Evolutionary conservation across 176 grass and related monocot genomes (phyloP), one percentile per base, ranked within the genome.

Genomic region (Guadua angustifolia): DNA sequence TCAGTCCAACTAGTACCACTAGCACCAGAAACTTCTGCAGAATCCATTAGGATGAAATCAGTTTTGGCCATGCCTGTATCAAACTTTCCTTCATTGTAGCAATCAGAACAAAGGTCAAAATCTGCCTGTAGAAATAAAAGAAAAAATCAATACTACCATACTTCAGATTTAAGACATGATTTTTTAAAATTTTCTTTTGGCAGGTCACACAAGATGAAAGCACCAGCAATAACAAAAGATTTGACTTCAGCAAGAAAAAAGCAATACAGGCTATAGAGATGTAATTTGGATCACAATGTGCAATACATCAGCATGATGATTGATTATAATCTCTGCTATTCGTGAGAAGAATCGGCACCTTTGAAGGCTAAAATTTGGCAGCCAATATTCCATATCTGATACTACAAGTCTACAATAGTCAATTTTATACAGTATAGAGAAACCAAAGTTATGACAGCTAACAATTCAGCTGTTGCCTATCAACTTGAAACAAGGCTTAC

Each of bases 41-140:
- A 93, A 73, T 95, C 97, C 97, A 99, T 99, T 53, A 99, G 91
- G 74, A 99, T 99, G 79, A 99, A 99, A 87, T 99, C 97, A 11
- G 91, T 85, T 82, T 84, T 92, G 86, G 91, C 78, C 97, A 99
- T 99, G 83, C 97, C 91, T 55, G 81, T 24, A 70, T 86, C 93
- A 32, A 99, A 95, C 84, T 99, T 99, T 74, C 79, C 88, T 79
- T 94, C 88, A 3, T 94, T 92, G 85, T 94, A 99, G 85, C 97
- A 99, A 71, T 94, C 92, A 80, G 88, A 89, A 80, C 97, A 99
- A 51, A 99, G 78, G 75, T 99, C 97, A 89, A 95, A 99, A 95
- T 99, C 97, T 83, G 97, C 97, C 97, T 99, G 93, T 45, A 85
- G 32, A 85, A 83, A 61, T 26, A 44, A 79, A 87, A 46, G 24